Conservation (phyloP, 352 stramenopile species). For the Phytophthora quininea region DNA sequence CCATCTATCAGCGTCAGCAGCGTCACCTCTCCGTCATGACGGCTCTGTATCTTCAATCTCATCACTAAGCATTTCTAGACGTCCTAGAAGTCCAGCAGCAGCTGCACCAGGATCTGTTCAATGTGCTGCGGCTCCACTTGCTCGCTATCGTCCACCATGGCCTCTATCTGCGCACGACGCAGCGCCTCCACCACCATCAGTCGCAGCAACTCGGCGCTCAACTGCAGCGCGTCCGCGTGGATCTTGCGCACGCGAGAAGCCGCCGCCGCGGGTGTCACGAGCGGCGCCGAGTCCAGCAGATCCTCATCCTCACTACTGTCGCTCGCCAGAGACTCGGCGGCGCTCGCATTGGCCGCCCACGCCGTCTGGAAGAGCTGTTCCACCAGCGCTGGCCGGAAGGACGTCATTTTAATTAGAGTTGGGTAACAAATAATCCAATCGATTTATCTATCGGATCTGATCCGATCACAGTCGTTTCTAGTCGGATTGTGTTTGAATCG, state of each 20-base stretch:
- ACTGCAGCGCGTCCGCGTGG: constrained; percentile 69
- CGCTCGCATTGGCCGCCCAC: constrained; percentile 47
- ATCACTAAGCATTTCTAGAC: background rate
- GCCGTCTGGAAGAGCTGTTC: constrained; percentile 76
- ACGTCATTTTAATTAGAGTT: too few relatives aligned
- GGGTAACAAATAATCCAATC: too few relatives aligned
- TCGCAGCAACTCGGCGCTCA: constrained; percentile 76
- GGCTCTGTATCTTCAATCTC: constrained; percentile 16
- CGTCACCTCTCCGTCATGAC: constrained; percentile 41
- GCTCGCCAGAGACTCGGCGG: constrained; percentile 28
- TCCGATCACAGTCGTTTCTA: too few relatives aligned
- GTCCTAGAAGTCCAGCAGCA: constrained; percentile 82
- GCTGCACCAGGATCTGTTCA: constrained; percentile 81
- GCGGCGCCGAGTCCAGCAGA: constrained; percentile 43
- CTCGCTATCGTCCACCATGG: constrained; percentile 84
- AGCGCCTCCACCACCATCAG: constrained; percentile 82
- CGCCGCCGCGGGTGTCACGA: constrained; percentile 29
- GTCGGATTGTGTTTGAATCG: too few relatives aligned
- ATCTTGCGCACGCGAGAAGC: constrained; percentile 71
- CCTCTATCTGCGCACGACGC: constrained; percentile 81
- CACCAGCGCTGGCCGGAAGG: constrained; percentile 67
- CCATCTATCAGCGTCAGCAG: constrained; percentile 45
- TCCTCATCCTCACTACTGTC: constrained; percentile 50
- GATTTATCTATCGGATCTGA: too few relatives aligned
- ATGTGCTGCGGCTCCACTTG: constrained; percentile 76